These are phyloP conservation scores for Coemansia furcata DNA, from an alignment of 192 early-diverging fungal genomes.

Conservation along the genomic window DNA sequence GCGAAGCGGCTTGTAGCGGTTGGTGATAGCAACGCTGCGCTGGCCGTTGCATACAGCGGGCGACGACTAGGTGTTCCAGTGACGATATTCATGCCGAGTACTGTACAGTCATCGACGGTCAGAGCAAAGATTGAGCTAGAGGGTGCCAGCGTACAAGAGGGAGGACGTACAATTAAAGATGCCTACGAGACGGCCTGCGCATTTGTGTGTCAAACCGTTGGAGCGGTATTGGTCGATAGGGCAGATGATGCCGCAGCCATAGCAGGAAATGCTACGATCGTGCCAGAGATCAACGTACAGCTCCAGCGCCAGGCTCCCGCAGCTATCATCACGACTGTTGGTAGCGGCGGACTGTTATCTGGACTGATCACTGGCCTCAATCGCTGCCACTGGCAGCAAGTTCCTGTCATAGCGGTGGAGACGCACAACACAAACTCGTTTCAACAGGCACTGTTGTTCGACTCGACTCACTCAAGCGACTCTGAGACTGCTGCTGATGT, in stretches of 20 bases:
- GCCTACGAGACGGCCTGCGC: conserved; percentile 30
- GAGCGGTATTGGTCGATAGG: conserved; percentile 41
- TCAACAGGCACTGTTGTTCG: conserved; percentile 60
- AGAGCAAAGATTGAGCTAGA: conserved; percentile 60
- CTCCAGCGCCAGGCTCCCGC: conserved; percentile 57
- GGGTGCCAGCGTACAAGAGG: conserved; percentile 53
- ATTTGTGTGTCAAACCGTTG: conserved; percentile 28
- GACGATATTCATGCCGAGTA: conserved; percentile 59
- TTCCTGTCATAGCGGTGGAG: conserved; percentile 72
- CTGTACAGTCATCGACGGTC: conserved; percentile 47
- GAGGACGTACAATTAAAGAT: conserved; percentile 28
- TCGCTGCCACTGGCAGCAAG: conserved; percentile 60
- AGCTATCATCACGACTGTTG: conserved; percentile 64
- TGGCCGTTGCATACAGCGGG: conserved; percentile 67
- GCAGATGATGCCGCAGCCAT: conserved; percentile 58
- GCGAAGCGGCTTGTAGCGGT: conserved; percentile 56
- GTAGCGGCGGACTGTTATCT: conserved; percentile 69
- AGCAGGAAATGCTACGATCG: conserved; percentile 61
- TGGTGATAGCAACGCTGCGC: conserved; percentile 63
- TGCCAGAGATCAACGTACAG: conserved; percentile 64
- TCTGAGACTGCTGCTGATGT: background rate
- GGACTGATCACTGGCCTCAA: conserved; percentile 66
- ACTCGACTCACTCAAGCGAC: conserved; percentile 20
- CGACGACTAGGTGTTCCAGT: conserved; percentile 59
- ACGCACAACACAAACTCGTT: conserved; percentile 73